Base-by-base conservation (phyloP, 768 basidiomycete species). In the Dendrothele bispora region DNA sequence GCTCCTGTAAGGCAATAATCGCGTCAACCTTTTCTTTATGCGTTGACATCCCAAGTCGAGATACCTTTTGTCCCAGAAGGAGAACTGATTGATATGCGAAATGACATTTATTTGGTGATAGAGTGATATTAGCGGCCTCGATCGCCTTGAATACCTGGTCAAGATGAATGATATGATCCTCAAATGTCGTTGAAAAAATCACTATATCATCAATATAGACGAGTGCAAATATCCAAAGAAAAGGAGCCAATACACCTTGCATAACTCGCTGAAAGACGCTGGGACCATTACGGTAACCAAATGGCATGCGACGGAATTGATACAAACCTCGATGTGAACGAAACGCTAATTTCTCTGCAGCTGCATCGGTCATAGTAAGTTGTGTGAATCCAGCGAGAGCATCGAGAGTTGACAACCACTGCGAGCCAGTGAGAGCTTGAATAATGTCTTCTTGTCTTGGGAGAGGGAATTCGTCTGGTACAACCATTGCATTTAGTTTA, bases 381-480 rank as follows among this genome's bases (percentile, higher is more conserved):
- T 68, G 66, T 3, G 57, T 63, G 48, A 66, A 68, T 5, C 67
- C 62, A 0, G 66, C 48, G 1, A 63, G 50, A 6, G 63, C 60
- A 52, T 68, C 66, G 26, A 68, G 39, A 2, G 63, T 49, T 7
- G 63, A 51, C 3, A 68, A 52, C 11, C 43, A 53, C 32, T 58
- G 48, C n/a, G 50, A 21, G 1, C 60, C 61, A 14, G 44, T 52
- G 15, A 61, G 43, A 2, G 57, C 53, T 32, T 51, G 50, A 4
- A 63, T 21, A 2, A 63, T 62, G 12, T 55, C 52, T 17, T 29
- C 35, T 42, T 61, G 59, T 25, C 51, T 24, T 18, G 59, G 59
- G 11, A 61, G 29, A 29, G 59, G 59, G 41, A 57, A 61, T 38
- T 61, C 53, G 42, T 61, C 59, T 4, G 55, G 48, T 1, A 62